phyloP scores from a whole-genome alignment of 176 grass and related monocot genomes.

The Oryza longistaminata region DNA sequence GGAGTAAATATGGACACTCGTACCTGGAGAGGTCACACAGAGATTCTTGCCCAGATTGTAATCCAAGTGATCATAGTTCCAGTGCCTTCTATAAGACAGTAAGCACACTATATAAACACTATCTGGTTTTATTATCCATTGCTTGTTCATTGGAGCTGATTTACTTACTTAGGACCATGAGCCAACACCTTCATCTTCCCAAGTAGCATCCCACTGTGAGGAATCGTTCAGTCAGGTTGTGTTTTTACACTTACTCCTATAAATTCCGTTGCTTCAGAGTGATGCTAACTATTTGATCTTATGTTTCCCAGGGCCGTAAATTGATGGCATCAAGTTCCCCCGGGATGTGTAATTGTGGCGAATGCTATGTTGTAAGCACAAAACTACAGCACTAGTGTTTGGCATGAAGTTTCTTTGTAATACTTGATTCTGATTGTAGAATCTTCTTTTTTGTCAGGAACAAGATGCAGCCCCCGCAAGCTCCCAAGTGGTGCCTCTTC shows the following conservation, averaged over 20 bases:
- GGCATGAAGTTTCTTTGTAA: not conserved
- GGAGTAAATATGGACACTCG: constrained; percentile 46
- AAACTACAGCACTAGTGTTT: not conserved
- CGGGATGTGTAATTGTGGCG: constrained; percentile 39
- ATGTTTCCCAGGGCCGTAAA: constrained; percentile 36
- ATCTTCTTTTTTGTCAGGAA: constrained; percentile 36
- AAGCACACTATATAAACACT: constrained; percentile 9
- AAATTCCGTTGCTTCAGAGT: not conserved
- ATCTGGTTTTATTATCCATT: not conserved
- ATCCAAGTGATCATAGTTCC: constrained; percentile 20
- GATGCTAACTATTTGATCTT: constrained; percentile 39
- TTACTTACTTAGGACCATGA: constrained; percentile 35
- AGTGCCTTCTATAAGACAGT: constrained; percentile 47
- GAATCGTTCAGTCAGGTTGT: constrained; percentile 31
- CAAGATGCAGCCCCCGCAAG: constrained; percentile 37
- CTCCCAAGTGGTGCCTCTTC: constrained; percentile 32
- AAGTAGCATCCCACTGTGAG: constrained; percentile 46
- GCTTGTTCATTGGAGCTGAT: not conserved
- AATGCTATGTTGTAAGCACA: constrained; percentile 46
- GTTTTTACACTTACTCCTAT: constrained; percentile 4
- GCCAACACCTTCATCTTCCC: constrained; percentile 44
- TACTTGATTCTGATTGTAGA: constrained; percentile 19
- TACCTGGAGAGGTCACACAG: constrained; percentile 36
- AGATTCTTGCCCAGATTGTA: constrained; percentile 40
- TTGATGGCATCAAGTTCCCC: constrained; percentile 40